Conservation (phyloP, 345 rosid genomes). For the Citrus hindsii region DNA sequence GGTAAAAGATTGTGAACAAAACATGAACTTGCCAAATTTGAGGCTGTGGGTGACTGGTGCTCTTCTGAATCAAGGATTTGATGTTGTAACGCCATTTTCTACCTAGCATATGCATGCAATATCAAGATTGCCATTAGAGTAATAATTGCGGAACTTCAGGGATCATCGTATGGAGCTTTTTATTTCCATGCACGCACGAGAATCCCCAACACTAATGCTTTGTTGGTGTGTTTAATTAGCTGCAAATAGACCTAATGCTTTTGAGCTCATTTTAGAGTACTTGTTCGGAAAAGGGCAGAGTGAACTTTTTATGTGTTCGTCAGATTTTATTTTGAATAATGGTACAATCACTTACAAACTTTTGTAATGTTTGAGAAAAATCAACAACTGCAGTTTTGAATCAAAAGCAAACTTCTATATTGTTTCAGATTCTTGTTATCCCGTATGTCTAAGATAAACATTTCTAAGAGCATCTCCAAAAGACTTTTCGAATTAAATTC, state of each 20-base stretch:
- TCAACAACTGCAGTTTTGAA: neutral
- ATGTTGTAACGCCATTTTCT: conserved; percentile 23
- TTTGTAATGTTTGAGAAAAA: neutral
- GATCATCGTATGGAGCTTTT: neutral
- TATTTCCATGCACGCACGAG: neutral
- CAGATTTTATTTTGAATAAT: no score
- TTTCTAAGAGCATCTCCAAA: no score
- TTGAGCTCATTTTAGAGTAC: neutral
- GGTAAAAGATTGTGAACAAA: conserved; percentile 49
- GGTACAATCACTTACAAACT: no score
- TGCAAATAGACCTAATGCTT: neutral
- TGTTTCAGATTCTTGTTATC: neutral
- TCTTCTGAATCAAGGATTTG: conserved; percentile 78
- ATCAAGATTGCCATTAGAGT: neutral
- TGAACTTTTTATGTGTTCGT: neutral
- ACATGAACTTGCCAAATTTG: conserved; percentile 55
- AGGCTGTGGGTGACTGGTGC: conserved; percentile 74
- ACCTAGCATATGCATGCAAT: neutral
- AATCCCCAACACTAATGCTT: neutral
- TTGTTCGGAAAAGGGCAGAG: neutral
- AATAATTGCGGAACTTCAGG: neutral
- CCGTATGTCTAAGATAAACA: neutral
- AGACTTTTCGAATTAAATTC: no score
- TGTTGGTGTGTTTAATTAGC: neutral
- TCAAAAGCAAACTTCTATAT: neutral